Evolutionary conservation across 306 rosid species (phyloP), one percentile per base, ranked within the genome.

Genomic region (Coriaria nepalensis): DNA sequence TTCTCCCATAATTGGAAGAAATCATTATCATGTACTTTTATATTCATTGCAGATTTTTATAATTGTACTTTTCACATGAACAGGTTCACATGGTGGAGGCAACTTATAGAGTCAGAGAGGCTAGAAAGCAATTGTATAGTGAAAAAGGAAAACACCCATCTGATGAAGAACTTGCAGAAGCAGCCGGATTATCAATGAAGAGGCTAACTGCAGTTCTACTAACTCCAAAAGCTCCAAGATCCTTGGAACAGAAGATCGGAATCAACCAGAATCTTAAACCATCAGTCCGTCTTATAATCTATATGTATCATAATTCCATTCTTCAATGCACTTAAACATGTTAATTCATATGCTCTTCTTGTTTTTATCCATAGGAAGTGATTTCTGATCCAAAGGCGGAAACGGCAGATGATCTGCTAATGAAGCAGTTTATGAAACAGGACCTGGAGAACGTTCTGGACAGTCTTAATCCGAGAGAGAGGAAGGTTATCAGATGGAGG

Each of bases 61-160:
- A 9, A 49, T 33, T 37, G 34, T 8, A 11, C 33, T 35, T 4
- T 13, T 50, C 55, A 35, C 11, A 50, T 9, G 51, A 56, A 66
- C 79, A 90, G 97, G 73, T 81, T 60, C 87, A 90, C 79, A 84
- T 90, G 92, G 95, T 84, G 74, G 95, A 86, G 74, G 95, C 95
- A 7, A 68, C 85, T 39, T 90, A 90, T 51, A 79, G 75, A 73
- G 97, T 90, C 57, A 90, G 68, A 67, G 92, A 77, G 73, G 97
- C 95, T 46, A 81, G 72, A 67, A 81, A 79, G 78, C 82, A 81
- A 48, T 51, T 90, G 59, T 77, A 66, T 40, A 73, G 69, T 52
- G 77, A 73, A 73, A 79, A 81, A 20, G 92, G 95, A 79, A 90
- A 79, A 73, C 80, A 74, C 7, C 95, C 97, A 5, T 33, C 53